Conservation (phyloP, 352 stramenopile genomes). For the Pythium myriotylum region DNA sequence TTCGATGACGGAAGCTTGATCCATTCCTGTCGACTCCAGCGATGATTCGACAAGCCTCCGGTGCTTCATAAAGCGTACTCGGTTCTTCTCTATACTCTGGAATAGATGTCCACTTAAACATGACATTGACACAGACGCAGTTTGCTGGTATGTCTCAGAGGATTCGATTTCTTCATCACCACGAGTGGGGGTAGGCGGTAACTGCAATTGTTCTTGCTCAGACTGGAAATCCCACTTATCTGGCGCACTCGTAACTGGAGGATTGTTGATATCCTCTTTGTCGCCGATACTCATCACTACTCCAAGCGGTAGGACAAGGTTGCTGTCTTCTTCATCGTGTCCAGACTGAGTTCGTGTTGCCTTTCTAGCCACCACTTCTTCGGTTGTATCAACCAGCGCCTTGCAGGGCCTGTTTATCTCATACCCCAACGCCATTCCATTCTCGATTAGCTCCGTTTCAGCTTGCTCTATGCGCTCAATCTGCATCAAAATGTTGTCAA, state of each 20-base stretch:
- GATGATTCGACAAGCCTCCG: conserved; percentile 59
- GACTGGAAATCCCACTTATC: neutral
- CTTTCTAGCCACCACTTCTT: no score
- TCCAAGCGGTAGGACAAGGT: conserved; percentile 36
- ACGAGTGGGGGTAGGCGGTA: neutral
- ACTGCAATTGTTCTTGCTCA: neutral
- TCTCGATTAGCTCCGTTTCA: conserved; percentile 42
- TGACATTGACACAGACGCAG: conserved; percentile 5
- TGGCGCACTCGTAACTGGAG: neutral
- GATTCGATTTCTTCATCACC: neutral
- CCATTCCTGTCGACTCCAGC: conserved; percentile 53
- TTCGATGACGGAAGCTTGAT: conserved; percentile 62
- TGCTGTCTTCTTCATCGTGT: neutral
- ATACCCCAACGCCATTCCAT: conserved; percentile 38
- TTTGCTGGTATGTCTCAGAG: neutral
- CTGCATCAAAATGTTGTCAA: conserved; percentile 53
- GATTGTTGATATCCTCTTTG: neutral
- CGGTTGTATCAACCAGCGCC: no score
- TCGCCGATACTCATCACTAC: conserved; percentile 53
- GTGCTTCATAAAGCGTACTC: conserved; percentile 53
- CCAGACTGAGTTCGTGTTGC: no score
- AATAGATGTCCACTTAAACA: conserved; percentile 8
- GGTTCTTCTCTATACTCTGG: conserved; percentile 48
- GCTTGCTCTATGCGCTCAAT: conserved; percentile 53
- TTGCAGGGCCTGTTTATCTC: no score